These are phyloP conservation scores for Plicaturopsis crispa DNA, from an alignment of 768 basidiomycete species.

Conservation along the genomic window DNA sequence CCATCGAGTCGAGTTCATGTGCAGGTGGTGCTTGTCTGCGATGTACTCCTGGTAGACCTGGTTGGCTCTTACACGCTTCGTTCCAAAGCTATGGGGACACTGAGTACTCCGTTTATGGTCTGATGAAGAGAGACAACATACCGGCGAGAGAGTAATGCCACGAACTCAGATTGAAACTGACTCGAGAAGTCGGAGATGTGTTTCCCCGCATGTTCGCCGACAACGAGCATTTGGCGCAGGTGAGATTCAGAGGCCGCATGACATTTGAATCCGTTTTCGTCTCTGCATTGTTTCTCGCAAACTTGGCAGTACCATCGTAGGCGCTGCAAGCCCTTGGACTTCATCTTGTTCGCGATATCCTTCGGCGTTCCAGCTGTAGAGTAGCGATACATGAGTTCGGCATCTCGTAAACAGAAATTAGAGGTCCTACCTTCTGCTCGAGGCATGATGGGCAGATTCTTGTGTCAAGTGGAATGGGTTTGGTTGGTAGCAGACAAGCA, in stretches of 20 bases:
- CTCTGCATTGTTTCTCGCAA: constrained; percentile 96
- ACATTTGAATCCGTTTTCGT: constrained; percentile 99
- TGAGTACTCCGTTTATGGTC: too few relatives aligned
- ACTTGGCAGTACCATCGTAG: constrained; percentile 99
- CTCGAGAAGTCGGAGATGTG: constrained; percentile 88
- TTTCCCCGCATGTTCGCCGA: constrained; percentile 87
- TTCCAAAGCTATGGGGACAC: constrained; percentile 68
- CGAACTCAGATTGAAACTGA: constrained; percentile 88
- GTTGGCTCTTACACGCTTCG: constrained; percentile 92
- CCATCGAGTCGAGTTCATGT: constrained; percentile 99
- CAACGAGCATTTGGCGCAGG: constrained; percentile 93
- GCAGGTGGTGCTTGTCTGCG: constrained; percentile 84
- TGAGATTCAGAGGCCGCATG: constrained; percentile 86
- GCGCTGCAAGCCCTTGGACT: constrained; percentile 92
- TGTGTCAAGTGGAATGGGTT: too few relatives aligned
- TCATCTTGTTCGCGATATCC: constrained; percentile 92
- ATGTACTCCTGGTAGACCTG: constrained; percentile 98
- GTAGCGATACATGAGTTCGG: background rate
- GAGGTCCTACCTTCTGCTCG: constrained; percentile 65
- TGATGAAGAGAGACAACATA: constrained; percentile 22
- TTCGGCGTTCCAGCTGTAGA: constrained; percentile 77
- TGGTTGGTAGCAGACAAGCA: too few relatives aligned
- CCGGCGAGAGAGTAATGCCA: constrained; percentile 83
- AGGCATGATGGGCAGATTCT: constrained; percentile 46
- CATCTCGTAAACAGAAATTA: background rate